A percentile compares a stretch with the other conserved stretches of the same genome.
Evolutionary conservation across 23 red algal genomes (phyloP).

Genomic region (Gracilaria gracilis): DNA sequence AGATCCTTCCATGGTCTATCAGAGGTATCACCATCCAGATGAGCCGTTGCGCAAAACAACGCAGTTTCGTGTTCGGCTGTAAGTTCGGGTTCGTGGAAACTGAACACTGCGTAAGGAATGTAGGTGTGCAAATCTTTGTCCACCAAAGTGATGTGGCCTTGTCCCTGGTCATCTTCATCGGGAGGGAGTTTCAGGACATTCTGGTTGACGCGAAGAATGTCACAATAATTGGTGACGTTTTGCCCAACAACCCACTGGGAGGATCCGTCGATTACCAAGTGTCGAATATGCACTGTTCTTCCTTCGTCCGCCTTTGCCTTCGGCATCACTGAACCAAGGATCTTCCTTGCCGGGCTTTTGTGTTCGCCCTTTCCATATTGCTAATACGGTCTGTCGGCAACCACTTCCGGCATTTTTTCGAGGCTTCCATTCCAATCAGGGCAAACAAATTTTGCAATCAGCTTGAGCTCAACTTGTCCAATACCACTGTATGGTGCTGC

Average conservation of each 20-base stretch:
- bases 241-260: neutral
- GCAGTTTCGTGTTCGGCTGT: neutral
- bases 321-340: conserved; percentile 19
- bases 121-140: conserved; percentile 29
- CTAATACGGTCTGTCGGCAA: conserved; percentile 32
- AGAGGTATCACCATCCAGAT: neutral
- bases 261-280: conserved; percentile 1
- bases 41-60: conserved; percentile 3
- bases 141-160: neutral
- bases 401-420: conserved; percentile 8
- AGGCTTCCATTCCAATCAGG: conserved; percentile 39
- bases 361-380: conserved; percentile 63
- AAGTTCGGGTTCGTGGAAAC: neutral
- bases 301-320: neutral
- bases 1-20: neutral
- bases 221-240: neutral
- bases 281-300: neutral
- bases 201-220: neutral
- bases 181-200: neutral
- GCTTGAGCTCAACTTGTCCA: neutral
- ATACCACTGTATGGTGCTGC: conserved; percentile 59
- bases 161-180: neutral
- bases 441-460: neutral
- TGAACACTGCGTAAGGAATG: neutral
- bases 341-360: neutral